Evolutionary conservation across 257 asterid species (phyloP), one percentile per base, ranked within the genome.

Genomic region (Lantana camara): DNA sequence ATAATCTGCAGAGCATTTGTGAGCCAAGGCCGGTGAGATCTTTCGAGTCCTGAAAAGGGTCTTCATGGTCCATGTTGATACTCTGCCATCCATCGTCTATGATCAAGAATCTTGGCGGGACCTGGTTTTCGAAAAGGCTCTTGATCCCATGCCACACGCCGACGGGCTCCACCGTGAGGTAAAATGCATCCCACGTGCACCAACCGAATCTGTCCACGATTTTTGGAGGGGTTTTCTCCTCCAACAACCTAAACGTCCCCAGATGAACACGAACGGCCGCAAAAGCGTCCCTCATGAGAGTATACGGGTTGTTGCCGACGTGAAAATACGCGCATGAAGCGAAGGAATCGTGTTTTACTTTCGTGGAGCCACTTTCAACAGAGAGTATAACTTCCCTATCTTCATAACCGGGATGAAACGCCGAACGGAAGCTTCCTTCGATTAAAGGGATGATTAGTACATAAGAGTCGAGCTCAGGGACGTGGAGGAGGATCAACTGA

Each of bases 21-120:
- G 83, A 68, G 0, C 84, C 84, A 0, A 72, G 55, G 9, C 74
- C 73, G 0, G 63, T 50, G 1, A 75, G 41, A 23, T 70, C 75
- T 9, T 57, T 69, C 10, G 81, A 71, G 53, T 82, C 84, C 32
- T 42, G 64, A 0, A 38, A 12, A 0, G 87, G 87, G 49, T 72
- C 72, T 70, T 80, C 82, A 5, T 70, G 75, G 29, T 80, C 85
- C 73, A 71, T 67, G 68, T 76, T 76, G 51, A 80, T 76, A 73
- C 82, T 75, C 56, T 79, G 85, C 85, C 85, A 80, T 4, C 85
- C 85, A 30, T 80, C 85, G 23, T 80, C 85, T 4, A 80, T 72
- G 74, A 80, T 67, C 35, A 80, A 15, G 56, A 80, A 70, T 27
- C 38, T 60, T 1, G 82, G 82, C 0, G 82, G 75, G 71, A 66